Base-by-base conservation (phyloP, 2,329 filamentous ascomycete species). In the Cercospora zeae-maydis region DNA sequence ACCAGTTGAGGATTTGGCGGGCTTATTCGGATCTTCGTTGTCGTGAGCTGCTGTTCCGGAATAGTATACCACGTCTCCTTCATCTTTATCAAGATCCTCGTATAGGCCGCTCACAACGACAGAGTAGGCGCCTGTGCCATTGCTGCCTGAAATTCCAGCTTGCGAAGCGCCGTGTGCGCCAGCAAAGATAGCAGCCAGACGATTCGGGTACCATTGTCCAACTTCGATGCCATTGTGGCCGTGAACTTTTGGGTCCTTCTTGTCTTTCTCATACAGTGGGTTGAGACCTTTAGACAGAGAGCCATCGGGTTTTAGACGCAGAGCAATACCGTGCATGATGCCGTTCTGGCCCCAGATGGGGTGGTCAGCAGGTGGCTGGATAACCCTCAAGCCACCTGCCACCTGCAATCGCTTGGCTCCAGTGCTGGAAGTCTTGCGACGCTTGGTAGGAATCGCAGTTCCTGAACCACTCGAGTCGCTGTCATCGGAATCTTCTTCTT, bases 311-410 rank as follows among this genome's bases (percentile, higher is more conserved):
- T 63, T 60, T 1, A 37, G 49, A 16, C 61, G 65, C 6, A 55
- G 52, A 3, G 67, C 64, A 1, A 68, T 42, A 39, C 70, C 70
- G 30, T 72, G 66, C 70, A 73, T 71, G 36, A 71, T 72, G n/a
- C 71, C 71, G 5, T 66, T 13, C 3, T 16, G 13, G 16, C 71
- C 70, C 63, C 69, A 73, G 8, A 72, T 70, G 0, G 67, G 58
- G 52, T 71, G 70, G 45, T 62, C 37, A 13, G 39, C 5, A 7
- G 67, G 66, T 9, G 69, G 67, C 19, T 51, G 60, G 16, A 58
- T 62, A 27, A 64, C 53, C 30, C 13, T 24, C 7, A 19, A 24
- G 31, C 36, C 39, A 24, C 49, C 56, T 34, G 42, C 2, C 7
- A 47, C 13, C 2, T 47, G 24, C 13, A 24, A 5, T n/a, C 3